phyloP scores from a whole-genome alignment of 2,329 filamentous ascomycete species.

The Monosporascus sp. region DNA sequence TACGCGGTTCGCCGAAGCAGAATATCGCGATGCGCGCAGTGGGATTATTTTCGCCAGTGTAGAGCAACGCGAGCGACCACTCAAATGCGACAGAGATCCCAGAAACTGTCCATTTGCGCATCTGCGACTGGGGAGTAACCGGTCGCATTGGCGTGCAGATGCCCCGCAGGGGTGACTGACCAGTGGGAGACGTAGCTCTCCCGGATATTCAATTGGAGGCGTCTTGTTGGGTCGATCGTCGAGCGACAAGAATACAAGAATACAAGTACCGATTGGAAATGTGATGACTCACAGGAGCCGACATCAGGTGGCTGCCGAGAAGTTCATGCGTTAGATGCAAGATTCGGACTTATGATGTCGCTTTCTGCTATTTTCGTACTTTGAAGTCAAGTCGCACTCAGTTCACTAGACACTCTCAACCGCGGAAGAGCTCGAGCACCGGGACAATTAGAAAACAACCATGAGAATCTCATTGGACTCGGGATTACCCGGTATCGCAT shows the following conservation, averaged over 20 bases:
- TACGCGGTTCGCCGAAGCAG: conserved; percentile 3
- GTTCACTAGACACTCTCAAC: too few relatives aligned
- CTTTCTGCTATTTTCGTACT: too few relatives aligned
- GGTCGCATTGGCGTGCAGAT: neutral
- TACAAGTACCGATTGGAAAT: neutral
- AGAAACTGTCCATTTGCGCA: neutral
- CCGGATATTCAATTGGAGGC: neutral
- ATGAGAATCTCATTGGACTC: too few relatives aligned
- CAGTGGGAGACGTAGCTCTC: neutral
- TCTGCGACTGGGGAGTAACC: neutral
- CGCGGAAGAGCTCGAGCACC: too few relatives aligned
- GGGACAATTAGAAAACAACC: too few relatives aligned
- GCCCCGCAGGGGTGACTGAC: neutral
- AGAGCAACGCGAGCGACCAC: neutral
- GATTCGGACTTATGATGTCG: neutral
- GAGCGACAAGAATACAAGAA: neutral
- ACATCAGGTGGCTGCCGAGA: neutral
- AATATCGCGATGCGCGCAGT: neutral
- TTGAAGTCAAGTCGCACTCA: too few relatives aligned
- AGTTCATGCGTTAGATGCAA: neutral
- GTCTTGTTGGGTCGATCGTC: neutral
- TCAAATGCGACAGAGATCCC: neutral
- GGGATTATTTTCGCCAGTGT: neutral
- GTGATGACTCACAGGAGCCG: neutral
- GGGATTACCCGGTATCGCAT: too few relatives aligned